Percentiles rank a stretch among this genome's conserved stretches.
Evolutionary conservation across 164 flowering plant genomes (phyloP).

Genomic region (Pachysandra terminalis): DNA sequence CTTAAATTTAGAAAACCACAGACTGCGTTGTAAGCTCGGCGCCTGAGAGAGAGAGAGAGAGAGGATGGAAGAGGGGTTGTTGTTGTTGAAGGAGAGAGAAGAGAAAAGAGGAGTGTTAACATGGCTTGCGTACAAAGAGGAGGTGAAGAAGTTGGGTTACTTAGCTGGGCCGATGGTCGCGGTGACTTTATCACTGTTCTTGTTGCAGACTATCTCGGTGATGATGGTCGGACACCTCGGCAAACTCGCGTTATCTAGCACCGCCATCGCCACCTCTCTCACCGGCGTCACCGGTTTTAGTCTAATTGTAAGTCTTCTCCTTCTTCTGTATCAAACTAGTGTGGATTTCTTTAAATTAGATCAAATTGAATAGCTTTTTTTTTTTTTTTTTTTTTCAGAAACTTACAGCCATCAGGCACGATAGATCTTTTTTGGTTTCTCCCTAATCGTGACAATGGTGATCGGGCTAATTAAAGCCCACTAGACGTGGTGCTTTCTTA

Average conservation of each 20-base stretch:
- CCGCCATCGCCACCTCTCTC: conserved; percentile 50
- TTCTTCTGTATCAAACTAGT: background rate
- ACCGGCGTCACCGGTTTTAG: conserved; percentile 47
- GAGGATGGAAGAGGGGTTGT: conserved; percentile 20
- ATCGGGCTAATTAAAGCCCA: too few relatives aligned
- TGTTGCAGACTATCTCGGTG: conserved; percentile 33
- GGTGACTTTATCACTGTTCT: conserved; percentile 29
- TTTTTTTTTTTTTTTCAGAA: too few relatives aligned
- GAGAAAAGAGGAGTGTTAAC: conserved; percentile 1
- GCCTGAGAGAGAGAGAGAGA: conserved; percentile 1
- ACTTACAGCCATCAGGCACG: too few relatives aligned
- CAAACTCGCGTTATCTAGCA: conserved; percentile 48
- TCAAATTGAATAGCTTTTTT: too few relatives aligned
- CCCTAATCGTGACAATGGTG: too few relatives aligned
- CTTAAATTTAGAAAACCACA: too few relatives aligned
- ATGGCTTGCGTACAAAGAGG: conserved; percentile 24
- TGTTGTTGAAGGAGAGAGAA: conserved; percentile 5
- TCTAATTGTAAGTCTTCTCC: conserved; percentile 32
- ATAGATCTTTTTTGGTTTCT: too few relatives aligned
- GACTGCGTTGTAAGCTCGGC: too few relatives aligned
- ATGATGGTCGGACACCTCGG: conserved; percentile 70
- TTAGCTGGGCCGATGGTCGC: conserved; percentile 47
- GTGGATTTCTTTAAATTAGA: too few relatives aligned
- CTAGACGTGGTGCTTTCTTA: too few relatives aligned
- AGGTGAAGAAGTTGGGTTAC: conserved; percentile 29